These are phyloP conservation scores for Allantophomopsis lycopodina DNA, from an alignment of 2,329 filamentous ascomycete species.

Conservation along the genomic window DNA sequence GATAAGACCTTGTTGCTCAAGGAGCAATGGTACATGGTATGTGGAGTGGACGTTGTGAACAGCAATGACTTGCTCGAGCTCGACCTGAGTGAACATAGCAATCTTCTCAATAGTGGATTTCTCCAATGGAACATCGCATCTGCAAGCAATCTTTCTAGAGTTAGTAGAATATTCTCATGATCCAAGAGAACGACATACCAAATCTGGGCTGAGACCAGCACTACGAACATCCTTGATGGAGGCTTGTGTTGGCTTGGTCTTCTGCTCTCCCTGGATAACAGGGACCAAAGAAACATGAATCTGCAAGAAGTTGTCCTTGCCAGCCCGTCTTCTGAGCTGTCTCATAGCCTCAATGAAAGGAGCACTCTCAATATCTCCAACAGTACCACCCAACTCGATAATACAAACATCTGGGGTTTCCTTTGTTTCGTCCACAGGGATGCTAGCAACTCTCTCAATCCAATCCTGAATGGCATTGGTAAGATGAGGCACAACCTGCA, in stretches of 20 bases:
- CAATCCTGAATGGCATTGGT: conserved; percentile 87
- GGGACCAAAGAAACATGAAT: conserved; percentile 87
- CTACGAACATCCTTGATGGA: conserved; percentile 76
- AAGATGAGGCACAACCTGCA: conserved; percentile 86
- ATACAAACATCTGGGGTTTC: conserved; percentile 87
- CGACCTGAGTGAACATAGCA: conserved; percentile 78
- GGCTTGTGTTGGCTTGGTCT: conserved; percentile 94
- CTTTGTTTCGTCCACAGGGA: conserved; percentile 75
- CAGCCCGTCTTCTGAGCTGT: conserved; percentile 60
- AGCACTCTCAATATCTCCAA: conserved; percentile 53
- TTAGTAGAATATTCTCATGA: not conserved
- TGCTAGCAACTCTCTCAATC: conserved; percentile 74
- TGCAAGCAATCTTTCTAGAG: conserved; percentile 64
- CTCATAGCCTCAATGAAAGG: conserved; percentile 81
- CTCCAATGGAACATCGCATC: conserved; percentile 68
- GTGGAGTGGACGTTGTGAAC: conserved; percentile 82
- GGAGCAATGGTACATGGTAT: conserved; percentile 89
- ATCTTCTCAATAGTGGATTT: conserved; percentile 72
- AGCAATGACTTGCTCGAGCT: conserved; percentile 72
- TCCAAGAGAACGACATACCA: conserved; percentile 2
- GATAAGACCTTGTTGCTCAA: conserved; percentile 69
- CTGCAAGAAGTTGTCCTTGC: conserved; percentile 70
- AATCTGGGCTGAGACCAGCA: conserved; percentile 33
- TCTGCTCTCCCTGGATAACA: conserved; percentile 56
- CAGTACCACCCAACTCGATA: conserved; percentile 47